Evolutionary conservation across 192 early-diverging fungal genomes (phyloP).

Genomic region (Entomortierella beljakovae): DNA sequence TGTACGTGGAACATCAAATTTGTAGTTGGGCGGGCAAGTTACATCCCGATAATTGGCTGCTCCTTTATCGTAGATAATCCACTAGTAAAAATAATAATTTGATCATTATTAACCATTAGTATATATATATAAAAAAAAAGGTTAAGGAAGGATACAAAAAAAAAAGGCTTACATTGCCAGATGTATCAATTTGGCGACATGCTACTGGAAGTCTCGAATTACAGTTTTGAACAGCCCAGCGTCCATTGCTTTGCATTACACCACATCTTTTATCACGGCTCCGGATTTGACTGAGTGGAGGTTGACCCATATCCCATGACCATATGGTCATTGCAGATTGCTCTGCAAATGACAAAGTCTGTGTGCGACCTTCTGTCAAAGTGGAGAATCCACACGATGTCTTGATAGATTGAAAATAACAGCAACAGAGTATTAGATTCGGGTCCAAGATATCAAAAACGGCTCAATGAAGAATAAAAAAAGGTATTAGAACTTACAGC

Average conservation of each 20-base stretch:
- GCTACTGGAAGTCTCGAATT: constrained; percentile 45
- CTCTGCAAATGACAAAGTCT: constrained; percentile 22
- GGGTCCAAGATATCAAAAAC: neutral
- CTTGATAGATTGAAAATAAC: constrained; percentile 11
- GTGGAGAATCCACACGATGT: constrained; percentile 32
- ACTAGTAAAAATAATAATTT: constrained; percentile 9
- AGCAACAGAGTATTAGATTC: too few relatives aligned
- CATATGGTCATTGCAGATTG: constrained; percentile 46
- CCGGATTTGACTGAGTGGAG: constrained; percentile 13
- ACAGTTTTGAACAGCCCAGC: constrained; percentile 43
- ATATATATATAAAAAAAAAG: neutral
- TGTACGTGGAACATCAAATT: constrained; percentile 46
- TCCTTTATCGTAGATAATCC: constrained; percentile 36
- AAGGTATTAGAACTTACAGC: constrained; percentile 24
- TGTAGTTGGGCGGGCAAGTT: constrained; percentile 31
- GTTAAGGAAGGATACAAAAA: neutral
- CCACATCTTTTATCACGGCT: constrained; percentile 37
- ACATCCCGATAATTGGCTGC: constrained; percentile 43
- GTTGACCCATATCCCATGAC: constrained; percentile 52
- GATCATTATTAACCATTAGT: neutral
- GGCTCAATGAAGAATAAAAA: neutral
- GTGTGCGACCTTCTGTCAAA: constrained; percentile 1
- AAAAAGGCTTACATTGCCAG: constrained; percentile 12
- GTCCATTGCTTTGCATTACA: constrained; percentile 48
- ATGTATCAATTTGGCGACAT: constrained; percentile 32